phyloP scores from a whole-genome alignment of 306 rosid species.

The Cyamopsis tetragonoloba region DNA sequence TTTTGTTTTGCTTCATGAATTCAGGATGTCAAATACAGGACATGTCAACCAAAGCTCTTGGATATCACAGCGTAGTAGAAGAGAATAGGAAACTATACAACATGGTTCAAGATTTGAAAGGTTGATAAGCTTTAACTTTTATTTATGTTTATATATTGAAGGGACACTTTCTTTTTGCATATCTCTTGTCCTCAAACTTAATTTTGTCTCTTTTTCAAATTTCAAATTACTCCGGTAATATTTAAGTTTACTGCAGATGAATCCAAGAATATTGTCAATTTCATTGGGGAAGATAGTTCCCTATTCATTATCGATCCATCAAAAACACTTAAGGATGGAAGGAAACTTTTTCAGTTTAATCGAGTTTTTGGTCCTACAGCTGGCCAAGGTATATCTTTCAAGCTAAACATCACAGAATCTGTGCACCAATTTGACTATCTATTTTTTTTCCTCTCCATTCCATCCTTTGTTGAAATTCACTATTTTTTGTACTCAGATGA shows the following conservation, averaged over 20 bases:
- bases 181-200: background rate
- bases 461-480: conserved; percentile 2
- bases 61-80: conserved; percentile 56
- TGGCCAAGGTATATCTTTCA: conserved; percentile 63
- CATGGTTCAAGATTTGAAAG: conserved; percentile 75
- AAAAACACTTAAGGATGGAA: conserved; percentile 60
- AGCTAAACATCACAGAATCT: background rate
- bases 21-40: conserved; percentile 57
- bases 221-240: conserved; percentile 61
- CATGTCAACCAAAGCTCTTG: conserved; percentile 56
- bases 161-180: background rate
- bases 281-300: conserved; percentile 80
- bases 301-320: conserved; percentile 67
- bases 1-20: conserved; percentile 5
- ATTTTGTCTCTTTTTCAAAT: conserved; percentile 5
- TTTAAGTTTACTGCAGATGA: conserved; percentile 86
- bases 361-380: conserved; percentile 67
- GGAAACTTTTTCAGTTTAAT: conserved; percentile 74
- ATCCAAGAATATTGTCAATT: conserved; percentile 54
- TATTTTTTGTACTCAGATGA: conserved; percentile 50
- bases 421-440: background rate
- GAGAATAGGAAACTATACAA: conserved; percentile 70
- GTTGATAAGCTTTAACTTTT: conserved; percentile 26
- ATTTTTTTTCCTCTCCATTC: background rate
- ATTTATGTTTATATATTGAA: background rate